Evolutionary conservation across 805 yeast genomes (phyloP).

Genomic region (Candida piceae): DNA sequence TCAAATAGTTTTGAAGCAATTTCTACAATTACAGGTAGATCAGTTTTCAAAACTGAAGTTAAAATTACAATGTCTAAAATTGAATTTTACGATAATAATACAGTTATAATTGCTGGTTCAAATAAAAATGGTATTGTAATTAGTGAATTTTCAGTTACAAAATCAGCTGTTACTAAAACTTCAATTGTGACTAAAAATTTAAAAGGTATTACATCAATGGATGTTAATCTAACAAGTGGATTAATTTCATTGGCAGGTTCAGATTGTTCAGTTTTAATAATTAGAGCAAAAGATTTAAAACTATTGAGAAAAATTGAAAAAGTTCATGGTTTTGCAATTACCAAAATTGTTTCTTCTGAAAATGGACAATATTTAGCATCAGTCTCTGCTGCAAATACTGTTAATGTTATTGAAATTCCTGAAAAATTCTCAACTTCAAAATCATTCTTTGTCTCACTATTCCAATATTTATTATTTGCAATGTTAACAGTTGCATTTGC

Average conservation of each 20-base stretch:
- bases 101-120: conserved; percentile 40
- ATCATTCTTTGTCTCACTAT: conserved; percentile 27
- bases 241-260: conserved; percentile 56
- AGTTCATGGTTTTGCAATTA: conserved; percentile 75
- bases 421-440: conserved; percentile 37
- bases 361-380: conserved; percentile 64
- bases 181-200: conserved; percentile 41
- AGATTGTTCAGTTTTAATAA: conserved; percentile 61
- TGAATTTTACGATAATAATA: conserved; percentile 29
- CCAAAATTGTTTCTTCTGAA: conserved; percentile 65
- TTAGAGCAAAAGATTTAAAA: conserved; percentile 47
- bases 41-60: conserved; percentile 26
- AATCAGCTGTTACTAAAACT: conserved; percentile 38
- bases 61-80: conserved; percentile 27
- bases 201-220: conserved; percentile 54
- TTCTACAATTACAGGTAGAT: conserved; percentile 43
- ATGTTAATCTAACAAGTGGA: conserved; percentile 31
- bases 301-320: conserved; percentile 47
- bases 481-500: conserved; percentile 22
- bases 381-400: conserved; percentile 71
- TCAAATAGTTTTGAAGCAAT: conserved; percentile 46
- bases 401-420: conserved; percentile 60
- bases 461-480: conserved; percentile 24
- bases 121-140: conserved; percentile 40
- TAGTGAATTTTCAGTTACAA: conserved; percentile 38